Evolutionary conservation across 2,329 filamentous ascomycete species (phyloP).

Genomic region (Chalaropsis ovoidea): DNA sequence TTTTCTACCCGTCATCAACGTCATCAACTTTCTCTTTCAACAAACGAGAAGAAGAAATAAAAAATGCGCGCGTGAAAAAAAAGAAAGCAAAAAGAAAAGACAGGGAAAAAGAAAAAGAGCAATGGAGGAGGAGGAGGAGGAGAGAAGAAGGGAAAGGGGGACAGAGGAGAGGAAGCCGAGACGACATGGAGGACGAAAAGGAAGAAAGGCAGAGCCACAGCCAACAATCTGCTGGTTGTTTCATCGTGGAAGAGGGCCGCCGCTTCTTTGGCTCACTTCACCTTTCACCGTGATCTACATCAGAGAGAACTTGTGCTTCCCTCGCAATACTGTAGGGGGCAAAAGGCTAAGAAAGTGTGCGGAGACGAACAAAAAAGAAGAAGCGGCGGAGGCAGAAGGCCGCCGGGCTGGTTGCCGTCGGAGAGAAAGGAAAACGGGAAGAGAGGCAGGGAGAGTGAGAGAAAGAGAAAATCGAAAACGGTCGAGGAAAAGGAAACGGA

Average conservation of each 20-base stretch:
- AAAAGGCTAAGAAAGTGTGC: too few relatives aligned
- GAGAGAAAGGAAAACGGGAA: too few relatives aligned
- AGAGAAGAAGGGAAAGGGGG: too few relatives aligned
- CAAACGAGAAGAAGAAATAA: not conserved
- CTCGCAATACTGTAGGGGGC: too few relatives aligned
- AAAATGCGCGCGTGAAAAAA: not conserved
- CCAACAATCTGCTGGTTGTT: not conserved
- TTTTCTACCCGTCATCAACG: constrained; percentile 17
- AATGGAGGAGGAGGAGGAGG: not conserved
- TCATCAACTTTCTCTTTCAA: constrained; percentile 15
- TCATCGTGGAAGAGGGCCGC: not conserved
- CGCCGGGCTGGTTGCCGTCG: too few relatives aligned
- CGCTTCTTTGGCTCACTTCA: not conserved
- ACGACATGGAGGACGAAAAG: not conserved
- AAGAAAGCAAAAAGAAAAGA: not conserved
- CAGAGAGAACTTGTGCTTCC: too few relatives aligned
- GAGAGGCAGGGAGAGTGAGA: not conserved
- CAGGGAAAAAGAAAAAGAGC: not conserved
- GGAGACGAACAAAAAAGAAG: too few relatives aligned
- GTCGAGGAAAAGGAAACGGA: constrained; percentile 25
- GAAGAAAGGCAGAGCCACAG: constrained; percentile 18
- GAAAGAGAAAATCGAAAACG: constrained; percentile 17
- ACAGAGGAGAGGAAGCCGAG: not conserved
- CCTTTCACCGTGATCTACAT: not conserved
- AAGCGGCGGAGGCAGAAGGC: too few relatives aligned